phyloP scores from a whole-genome alignment of 139 green algal genomes.

The Ettlia oleoabundans region DNA sequence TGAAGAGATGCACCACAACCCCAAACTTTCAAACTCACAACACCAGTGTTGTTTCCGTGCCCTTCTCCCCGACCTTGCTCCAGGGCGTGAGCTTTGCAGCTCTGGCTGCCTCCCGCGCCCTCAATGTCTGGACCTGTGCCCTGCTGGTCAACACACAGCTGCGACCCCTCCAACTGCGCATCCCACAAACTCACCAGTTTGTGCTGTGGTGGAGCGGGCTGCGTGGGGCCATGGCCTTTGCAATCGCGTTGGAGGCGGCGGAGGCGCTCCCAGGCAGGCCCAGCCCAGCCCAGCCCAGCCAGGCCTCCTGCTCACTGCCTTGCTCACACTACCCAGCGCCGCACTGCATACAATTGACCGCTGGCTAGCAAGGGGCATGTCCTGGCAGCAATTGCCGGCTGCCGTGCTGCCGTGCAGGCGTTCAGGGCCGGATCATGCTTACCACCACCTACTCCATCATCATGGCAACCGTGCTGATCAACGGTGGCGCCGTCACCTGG shows the following conservation, averaged over 20 bases:
- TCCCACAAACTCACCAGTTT: constrained; percentile 49
- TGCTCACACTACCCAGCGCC: too few species aligned
- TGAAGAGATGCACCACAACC: too few species aligned
- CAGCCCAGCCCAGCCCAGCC: background rate
- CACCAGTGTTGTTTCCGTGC: too few species aligned
- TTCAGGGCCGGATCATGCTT: constrained; percentile 43
- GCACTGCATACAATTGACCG: background rate
- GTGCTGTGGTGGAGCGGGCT: constrained; percentile 74
- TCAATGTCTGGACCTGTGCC: constrained; percentile 52
- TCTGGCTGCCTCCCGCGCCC: constrained; percentile 56
- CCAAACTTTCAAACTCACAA: too few species aligned
- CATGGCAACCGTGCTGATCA: constrained; percentile 67
- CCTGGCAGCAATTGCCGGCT: background rate
- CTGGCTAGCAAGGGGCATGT: background rate
- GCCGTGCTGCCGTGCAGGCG: background rate
- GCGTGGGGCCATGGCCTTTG: constrained; percentile 70
- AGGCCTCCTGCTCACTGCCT: background rate
- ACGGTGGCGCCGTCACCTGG: constrained; percentile 50
- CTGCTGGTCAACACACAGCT: constrained; percentile 58
- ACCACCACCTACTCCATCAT: constrained; percentile 63
- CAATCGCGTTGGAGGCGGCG: constrained; percentile 56
- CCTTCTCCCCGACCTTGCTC: too few species aligned
- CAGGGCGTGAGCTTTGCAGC: constrained; percentile 57
- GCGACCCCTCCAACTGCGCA: constrained; percentile 36
- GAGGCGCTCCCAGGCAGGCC: constrained; percentile 41